phyloP scores from a whole-genome alignment of 768 basidiomycete genomes.

The Mycena crocata region DNA sequence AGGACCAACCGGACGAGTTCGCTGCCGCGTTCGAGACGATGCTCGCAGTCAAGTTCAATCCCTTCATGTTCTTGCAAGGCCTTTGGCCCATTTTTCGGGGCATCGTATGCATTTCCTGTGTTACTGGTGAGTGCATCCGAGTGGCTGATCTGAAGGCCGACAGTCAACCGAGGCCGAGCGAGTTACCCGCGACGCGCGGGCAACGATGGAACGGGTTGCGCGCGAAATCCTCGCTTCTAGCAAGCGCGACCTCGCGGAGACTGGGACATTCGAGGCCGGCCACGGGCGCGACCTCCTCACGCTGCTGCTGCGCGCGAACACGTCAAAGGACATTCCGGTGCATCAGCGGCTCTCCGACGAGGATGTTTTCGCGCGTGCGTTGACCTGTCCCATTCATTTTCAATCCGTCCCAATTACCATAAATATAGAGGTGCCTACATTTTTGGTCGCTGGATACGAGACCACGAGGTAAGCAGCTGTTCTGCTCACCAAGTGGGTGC shows the following conservation, averaged over 20 bases:
- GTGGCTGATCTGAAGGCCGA: not conserved
- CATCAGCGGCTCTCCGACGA: slow-evolving; percentile 57
- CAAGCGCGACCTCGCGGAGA: slow-evolving; percentile 50
- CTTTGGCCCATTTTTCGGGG: slow-evolving; percentile 42
- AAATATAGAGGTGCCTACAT: slow-evolving; percentile 50
- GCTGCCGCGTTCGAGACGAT: slow-evolving; percentile 55
- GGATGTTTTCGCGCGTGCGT: slow-evolving; percentile 52
- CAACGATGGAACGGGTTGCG: slow-evolving; percentile 62
- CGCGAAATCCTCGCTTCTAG: slow-evolving; percentile 59
- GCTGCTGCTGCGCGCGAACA: slow-evolving; percentile 70
- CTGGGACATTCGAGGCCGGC: slow-evolving; percentile 40
- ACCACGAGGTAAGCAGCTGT: slow-evolving; percentile 29
- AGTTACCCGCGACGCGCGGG: slow-evolving; percentile 35
- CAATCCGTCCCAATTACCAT: not conserved
- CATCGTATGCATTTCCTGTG: slow-evolving; percentile 41
- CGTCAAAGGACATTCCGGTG: slow-evolving; percentile 68
- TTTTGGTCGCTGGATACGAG: slow-evolving; percentile 52
- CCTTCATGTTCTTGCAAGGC: slow-evolving; percentile 36
- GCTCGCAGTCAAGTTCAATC: slow-evolving; percentile 48
- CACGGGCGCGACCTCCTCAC: slow-evolving; percentile 66
- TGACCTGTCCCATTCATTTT: not conserved
- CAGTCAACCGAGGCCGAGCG: slow-evolving; percentile 47
- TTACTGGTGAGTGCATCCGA: not conserved
- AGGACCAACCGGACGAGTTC: slow-evolving; percentile 47
- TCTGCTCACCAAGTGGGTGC: not conserved